Percentiles rank a stretch among this genome's conserved stretches.
These are phyloP conservation scores for Backusella tarrabulga DNA, from an alignment of 192 early-diverging fungal species.

Conservation along the genomic window DNA sequence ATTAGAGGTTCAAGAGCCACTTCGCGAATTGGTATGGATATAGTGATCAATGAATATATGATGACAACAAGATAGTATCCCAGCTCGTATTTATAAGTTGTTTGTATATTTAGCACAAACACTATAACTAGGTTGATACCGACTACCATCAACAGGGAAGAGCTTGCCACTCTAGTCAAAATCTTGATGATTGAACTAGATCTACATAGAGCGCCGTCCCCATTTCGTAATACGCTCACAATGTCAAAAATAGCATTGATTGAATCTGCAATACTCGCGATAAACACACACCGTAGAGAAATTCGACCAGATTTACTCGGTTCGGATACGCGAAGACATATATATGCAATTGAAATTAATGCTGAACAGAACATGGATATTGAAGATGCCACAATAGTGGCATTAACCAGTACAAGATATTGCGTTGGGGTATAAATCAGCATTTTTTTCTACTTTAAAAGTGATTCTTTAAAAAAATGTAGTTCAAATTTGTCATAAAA, in stretches of 20 bases:
- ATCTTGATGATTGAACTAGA: neutral
- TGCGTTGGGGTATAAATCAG: neutral
- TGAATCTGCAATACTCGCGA: neutral
- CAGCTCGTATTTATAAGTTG: neutral
- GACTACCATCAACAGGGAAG: neutral
- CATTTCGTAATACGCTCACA: neutral
- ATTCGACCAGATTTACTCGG: neutral
- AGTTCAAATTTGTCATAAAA: neutral
- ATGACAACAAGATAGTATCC: neutral
- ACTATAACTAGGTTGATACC: neutral
- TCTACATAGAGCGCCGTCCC: neutral
- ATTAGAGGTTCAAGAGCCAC: neutral
- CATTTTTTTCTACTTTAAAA: neutral
- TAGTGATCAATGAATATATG: neutral
- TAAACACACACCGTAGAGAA: neutral
- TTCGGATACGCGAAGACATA: neutral
- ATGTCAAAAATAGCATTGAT: neutral
- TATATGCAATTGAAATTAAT: neutral
- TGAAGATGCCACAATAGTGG: neutral
- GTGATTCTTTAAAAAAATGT: neutral
- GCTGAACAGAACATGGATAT: neutral
- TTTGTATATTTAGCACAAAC: neutral
- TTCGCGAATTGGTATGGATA: neutral
- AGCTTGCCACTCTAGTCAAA: neutral
- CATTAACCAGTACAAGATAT: neutral